Conservation (phyloP, 305 asterid genomes). For the Fraxinus dipetala region DNA sequence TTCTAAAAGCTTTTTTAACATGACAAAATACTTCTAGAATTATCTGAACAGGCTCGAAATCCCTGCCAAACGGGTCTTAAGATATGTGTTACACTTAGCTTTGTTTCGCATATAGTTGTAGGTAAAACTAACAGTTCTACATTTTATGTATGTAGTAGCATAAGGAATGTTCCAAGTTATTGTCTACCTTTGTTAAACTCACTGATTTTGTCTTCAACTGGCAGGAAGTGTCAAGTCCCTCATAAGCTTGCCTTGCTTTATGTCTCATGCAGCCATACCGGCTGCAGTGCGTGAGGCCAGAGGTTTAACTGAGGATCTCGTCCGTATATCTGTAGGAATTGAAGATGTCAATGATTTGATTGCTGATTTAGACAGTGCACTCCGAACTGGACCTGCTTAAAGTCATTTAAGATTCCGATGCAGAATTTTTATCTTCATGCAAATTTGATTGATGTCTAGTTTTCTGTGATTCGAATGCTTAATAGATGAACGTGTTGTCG, state of each 20-base stretch:
- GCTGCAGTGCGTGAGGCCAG: conserved; percentile 73
- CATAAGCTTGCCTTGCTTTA: conserved; percentile 87
- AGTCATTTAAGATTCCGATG: background rate
- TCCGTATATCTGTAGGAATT: conserved; percentile 79
- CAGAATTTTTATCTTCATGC: background rate
- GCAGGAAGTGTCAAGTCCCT: conserved; percentile 93
- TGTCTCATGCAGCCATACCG: conserved; percentile 88
- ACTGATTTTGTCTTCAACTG: background rate
- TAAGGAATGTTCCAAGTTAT: background rate
- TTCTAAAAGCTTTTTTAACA: background rate
- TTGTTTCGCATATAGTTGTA: background rate
- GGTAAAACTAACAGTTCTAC: background rate
- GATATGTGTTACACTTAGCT: background rate
- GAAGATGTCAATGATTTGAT: conserved; percentile 82
- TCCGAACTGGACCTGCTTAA: conserved; percentile 53
- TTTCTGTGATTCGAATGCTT: background rate
- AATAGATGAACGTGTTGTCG: background rate
- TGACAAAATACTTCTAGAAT: background rate
- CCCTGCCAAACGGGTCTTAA: background rate
- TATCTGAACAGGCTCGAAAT: background rate
- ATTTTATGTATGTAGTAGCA: background rate
- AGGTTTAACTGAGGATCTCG: conserved; percentile 72
- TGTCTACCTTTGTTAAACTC: background rate
- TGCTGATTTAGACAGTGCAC: conserved; percentile 58
- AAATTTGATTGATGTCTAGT: background rate